Evolutionary conservation across 495 filamentous ascomycete species (phyloP).

Genomic region (Entonaema liquescens): DNA sequence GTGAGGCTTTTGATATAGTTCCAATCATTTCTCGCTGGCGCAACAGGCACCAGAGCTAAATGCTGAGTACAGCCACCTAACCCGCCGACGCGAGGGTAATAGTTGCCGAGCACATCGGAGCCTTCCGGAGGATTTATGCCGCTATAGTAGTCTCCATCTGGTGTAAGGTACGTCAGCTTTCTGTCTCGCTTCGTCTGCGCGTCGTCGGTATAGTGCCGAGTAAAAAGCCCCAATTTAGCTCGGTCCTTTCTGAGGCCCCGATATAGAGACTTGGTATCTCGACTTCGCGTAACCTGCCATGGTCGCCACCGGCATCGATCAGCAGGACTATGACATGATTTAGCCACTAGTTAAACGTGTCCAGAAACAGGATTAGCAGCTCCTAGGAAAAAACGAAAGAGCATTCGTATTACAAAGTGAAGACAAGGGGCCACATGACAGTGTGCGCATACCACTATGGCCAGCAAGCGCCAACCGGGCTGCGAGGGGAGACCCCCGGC

Average conservation of each 20-base stretch:
- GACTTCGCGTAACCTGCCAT: conserved; percentile 35
- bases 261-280: conserved; percentile 55
- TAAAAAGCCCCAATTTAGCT: conserved; percentile 55
- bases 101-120: conserved; percentile 53
- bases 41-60: conserved; percentile 56
- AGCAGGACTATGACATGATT: conserved; percentile 28
- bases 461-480: conserved; percentile 68
- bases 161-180: conserved; percentile 52
- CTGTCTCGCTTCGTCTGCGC: conserved; percentile 48
- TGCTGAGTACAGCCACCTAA: conserved; percentile 62
- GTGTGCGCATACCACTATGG: conserved; percentile 46
- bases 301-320: conserved; percentile 41
- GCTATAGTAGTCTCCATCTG: conserved; percentile 47
- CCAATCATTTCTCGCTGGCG: conserved; percentile 58
- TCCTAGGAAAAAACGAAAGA: too few relatives aligned
- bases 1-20: conserved; percentile 58
- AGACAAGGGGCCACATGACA: background rate
- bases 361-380: too few relatives aligned
- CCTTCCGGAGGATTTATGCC: conserved; percentile 53
- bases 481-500: conserved; percentile 70
- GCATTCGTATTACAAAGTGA: background rate
- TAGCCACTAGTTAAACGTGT: too few relatives aligned
- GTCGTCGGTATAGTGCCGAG: conserved; percentile 55
- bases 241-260: conserved; percentile 59
- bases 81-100: conserved; percentile 58